A percentile compares a stretch with the other conserved stretches of the same genome.
phyloP scores from a whole-genome alignment of 257 asterid genomes.

The Craterostigma plantagineum region DNA sequence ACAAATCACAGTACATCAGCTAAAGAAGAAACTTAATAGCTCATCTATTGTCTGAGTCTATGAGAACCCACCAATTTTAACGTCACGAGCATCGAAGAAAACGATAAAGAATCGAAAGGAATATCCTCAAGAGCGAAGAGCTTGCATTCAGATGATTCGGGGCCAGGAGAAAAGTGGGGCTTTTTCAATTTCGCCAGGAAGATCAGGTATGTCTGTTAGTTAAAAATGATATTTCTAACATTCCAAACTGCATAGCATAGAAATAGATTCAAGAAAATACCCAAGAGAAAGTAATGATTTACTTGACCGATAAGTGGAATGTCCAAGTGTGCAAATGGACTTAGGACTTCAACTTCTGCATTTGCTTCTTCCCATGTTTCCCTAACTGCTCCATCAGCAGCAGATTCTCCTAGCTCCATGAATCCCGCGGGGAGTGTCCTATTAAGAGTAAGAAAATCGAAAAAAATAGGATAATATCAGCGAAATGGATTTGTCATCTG shows the following conservation, averaged over 20 bases:
- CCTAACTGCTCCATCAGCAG: conserved; percentile 77
- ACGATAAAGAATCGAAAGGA: conserved; percentile 80
- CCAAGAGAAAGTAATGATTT: too few species aligned
- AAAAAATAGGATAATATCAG: background rate
- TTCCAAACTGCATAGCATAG: too few species aligned
- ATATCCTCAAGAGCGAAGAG: conserved; percentile 59
- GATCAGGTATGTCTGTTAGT: conserved; percentile 88
- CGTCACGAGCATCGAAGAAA: conserved; percentile 87
- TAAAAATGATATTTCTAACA: too few species aligned
- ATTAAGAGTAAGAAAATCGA: background rate
- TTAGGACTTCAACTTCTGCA: conserved; percentile 67
- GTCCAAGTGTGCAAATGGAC: conserved; percentile 83
- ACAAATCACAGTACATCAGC: too few species aligned
- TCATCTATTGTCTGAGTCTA: background rate
- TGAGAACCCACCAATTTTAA: conserved; percentile 43
- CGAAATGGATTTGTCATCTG: background rate
- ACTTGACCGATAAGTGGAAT: conserved; percentile 94
- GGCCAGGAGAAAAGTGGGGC: conserved; percentile 77
- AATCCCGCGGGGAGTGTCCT: conserved; percentile 99
- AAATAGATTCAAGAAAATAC: too few species aligned
- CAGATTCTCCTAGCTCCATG: conserved; percentile 94
- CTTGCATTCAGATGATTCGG: conserved; percentile 79
- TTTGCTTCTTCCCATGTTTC: conserved; percentile 97
- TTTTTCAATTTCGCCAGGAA: conserved; percentile 79
- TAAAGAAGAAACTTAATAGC: too few species aligned